Conservation (phyloP, 1,139 yeast genomes). For the Yamadazyma siamensis region DNA sequence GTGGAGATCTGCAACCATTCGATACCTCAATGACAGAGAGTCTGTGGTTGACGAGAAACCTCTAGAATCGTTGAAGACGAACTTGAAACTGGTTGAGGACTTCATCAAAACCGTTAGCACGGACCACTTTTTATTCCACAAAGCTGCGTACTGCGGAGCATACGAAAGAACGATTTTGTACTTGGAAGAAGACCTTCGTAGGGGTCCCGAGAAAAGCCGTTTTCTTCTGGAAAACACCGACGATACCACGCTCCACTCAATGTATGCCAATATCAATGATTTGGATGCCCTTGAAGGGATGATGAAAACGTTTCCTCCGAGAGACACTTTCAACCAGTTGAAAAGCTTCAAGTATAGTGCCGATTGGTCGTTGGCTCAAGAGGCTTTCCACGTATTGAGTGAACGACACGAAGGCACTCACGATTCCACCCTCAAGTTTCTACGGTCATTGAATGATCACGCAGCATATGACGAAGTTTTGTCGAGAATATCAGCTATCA, state of each 20-base stretch:
- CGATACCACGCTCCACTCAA: conserved; percentile 56
- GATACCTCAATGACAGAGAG: conserved; percentile 21
- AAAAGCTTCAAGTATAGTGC: conserved; percentile 81
- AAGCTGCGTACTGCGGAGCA: conserved; percentile 81
- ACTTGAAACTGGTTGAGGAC: conserved; percentile 34
- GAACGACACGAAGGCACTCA: conserved; percentile 30
- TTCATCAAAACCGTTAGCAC: conserved; percentile 61
- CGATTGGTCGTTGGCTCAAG: conserved; percentile 84
- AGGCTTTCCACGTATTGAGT: conserved; percentile 73
- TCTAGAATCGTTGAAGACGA: conserved; percentile 17
- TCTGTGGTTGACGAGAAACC: conserved; percentile 17
- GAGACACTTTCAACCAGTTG: conserved; percentile 54
- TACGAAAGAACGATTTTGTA: conserved; percentile 88
- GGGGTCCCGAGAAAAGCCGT: no score
- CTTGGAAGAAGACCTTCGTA: conserved; percentile 70
- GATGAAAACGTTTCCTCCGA: conserved; percentile 67
- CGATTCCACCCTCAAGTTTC: conserved; percentile 31
- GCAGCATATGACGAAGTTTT: conserved; percentile 43
- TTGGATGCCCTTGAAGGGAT: conserved; percentile 89
- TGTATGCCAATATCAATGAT: conserved; percentile 86
- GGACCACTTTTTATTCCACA: conserved; percentile 64
- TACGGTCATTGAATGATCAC: conserved; percentile 39
- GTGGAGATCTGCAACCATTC: conserved; percentile 54
- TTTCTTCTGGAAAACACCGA: conserved; percentile 35
- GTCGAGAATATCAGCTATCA: conserved; percentile 24